phyloP scores from a whole-genome alignment of 371 early-diverging fungal species.

The Gilbertella persicaria region DNA sequence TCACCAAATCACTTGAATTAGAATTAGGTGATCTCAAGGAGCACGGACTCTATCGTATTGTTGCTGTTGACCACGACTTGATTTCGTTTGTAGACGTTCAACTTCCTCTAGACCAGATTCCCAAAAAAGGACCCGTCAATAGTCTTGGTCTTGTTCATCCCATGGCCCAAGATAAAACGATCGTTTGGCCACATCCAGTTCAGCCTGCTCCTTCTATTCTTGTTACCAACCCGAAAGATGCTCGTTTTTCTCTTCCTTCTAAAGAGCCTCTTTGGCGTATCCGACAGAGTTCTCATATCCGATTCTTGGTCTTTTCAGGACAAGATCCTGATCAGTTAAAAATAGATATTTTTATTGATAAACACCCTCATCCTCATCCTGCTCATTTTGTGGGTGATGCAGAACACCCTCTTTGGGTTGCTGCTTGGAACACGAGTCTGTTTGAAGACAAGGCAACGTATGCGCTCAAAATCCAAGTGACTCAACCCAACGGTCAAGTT shows the following conservation, averaged over 20 bases:
- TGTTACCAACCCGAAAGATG: slow-evolving; percentile 90
- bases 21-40: slow-evolving; percentile 90
- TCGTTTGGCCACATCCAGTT: slow-evolving; percentile 18
- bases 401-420: slow-evolving; percentile 70
- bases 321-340: slow-evolving; percentile 31
- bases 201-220: slow-evolving; percentile 73
- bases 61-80: slow-evolving; percentile 87
- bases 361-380: slow-evolving; percentile 41
- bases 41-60: slow-evolving; percentile 79
- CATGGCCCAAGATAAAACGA: slow-evolving; percentile 8
- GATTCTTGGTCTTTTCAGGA: slow-evolving; percentile 71
- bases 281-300: slow-evolving; percentile 66
- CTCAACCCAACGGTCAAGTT: slow-evolving; percentile 52
- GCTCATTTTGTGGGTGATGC: slow-evolving; percentile 37
- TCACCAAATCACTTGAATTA: slow-evolving; percentile 71
- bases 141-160: slow-evolving; percentile 8
- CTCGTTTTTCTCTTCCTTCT: slow-evolving; percentile 65
- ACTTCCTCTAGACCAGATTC: slow-evolving; percentile 61
- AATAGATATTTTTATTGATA: slow-evolving; percentile 56
- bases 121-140: slow-evolving; percentile 18
- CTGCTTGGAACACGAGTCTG: slow-evolving; percentile 68
- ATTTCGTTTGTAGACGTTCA: slow-evolving; percentile 79
- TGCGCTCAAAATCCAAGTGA: slow-evolving; percentile 56
- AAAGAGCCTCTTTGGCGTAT: slow-evolving; percentile 74
- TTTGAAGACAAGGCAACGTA: slow-evolving; percentile 72